phyloP scores from a whole-genome alignment of 1,284 basidiomycete genomes.

The Thecaphora thlaspeos region DNA sequence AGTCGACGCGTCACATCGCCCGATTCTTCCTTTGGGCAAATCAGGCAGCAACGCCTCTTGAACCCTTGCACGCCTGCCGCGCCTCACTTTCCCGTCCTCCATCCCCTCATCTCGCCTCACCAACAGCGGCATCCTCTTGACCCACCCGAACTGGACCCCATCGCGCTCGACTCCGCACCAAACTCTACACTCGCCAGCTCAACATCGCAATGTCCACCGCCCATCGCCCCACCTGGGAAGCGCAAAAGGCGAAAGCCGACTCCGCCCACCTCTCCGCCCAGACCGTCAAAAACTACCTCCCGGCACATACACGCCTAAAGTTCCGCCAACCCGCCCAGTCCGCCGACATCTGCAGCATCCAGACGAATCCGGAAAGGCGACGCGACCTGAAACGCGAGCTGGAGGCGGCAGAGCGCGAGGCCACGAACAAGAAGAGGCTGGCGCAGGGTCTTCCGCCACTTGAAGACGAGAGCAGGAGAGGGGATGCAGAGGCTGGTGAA shows the following conservation, averaged over 20 bases:
- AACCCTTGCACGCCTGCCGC: too few species aligned
- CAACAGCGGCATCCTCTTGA: too few species aligned
- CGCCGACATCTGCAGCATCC: constrained; percentile 1
- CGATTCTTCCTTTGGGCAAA: too few species aligned
- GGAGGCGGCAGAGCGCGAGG: constrained; percentile 37
- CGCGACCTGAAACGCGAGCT: constrained; percentile 49
- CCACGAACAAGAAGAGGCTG: constrained; percentile 21
- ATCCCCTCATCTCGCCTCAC: too few species aligned
- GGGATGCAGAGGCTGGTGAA: constrained; percentile 7
- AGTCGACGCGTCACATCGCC: too few species aligned
- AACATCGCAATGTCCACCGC: constrained; percentile 39
- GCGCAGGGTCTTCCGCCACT: constrained; percentile 17
- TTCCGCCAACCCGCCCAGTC: constrained; percentile 41
- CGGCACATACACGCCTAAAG: constrained; percentile 53
- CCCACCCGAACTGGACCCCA: too few species aligned
- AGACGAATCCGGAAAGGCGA: constrained; percentile 1
- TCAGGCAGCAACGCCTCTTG: too few species aligned
- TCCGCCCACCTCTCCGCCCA: constrained; percentile 30
- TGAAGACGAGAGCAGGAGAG: constrained; percentile 4
- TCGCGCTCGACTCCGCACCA: too few species aligned
- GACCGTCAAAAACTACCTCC: constrained; percentile 15
- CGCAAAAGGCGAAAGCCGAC: constrained; percentile 43
- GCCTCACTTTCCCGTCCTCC: too few species aligned
- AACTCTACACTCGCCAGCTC: too few species aligned
- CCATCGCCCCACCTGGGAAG: constrained; percentile 54